These are phyloP conservation scores for Vachellia collinsii DNA, from an alignment of 306 rosid genomes.

Conservation along the genomic window DNA sequence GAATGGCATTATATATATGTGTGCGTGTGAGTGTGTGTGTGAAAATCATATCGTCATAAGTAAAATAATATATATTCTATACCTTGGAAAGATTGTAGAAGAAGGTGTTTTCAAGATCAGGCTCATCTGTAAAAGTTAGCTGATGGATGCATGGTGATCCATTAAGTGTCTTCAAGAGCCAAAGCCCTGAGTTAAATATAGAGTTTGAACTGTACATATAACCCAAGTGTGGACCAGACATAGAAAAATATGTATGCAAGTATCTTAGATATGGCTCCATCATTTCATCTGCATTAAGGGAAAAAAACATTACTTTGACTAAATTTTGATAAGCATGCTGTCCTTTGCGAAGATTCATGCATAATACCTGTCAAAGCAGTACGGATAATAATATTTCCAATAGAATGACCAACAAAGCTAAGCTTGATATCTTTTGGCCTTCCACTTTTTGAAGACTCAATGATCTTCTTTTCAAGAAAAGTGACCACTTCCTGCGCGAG, in stretches of 20 bases:
- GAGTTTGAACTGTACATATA: slow-evolving; percentile 94
- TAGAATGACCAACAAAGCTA: slow-evolving; percentile 97
- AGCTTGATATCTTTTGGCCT: slow-evolving; percentile 65
- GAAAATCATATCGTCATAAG: no score
- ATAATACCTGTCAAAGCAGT: slow-evolving; percentile 83
- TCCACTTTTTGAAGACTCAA: slow-evolving; percentile 73
- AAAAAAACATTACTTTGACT: slow-evolving; percentile 10
- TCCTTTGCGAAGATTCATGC: slow-evolving; percentile 10
- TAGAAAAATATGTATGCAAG: slow-evolving; percentile 82
- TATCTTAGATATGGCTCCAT: slow-evolving; percentile 87
- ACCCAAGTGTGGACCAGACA: slow-evolving; percentile 99
- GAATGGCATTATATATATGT: neutral
- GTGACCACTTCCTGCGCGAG: slow-evolving; percentile 87
- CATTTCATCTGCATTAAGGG: slow-evolving; percentile 69
- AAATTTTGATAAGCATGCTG: slow-evolving; percentile 22
- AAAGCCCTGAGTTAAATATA: slow-evolving; percentile 89
- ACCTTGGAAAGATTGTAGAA: slow-evolving; percentile 96
- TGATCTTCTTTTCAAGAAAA: slow-evolving; percentile 84
- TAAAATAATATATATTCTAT: slow-evolving; percentile 32
- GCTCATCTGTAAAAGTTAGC: slow-evolving; percentile 91
- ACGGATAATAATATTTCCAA: slow-evolving; percentile 88
- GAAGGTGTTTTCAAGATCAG: slow-evolving; percentile 87
- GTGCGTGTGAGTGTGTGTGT: no score
- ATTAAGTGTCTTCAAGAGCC: slow-evolving; percentile 94
- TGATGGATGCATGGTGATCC: slow-evolving; percentile 94